Evolutionary conservation across 2,329 filamentous ascomycete genomes (phyloP), one percentile per base, ranked within the genome.

Genomic region (Pestalotiopsis sp.): DNA sequence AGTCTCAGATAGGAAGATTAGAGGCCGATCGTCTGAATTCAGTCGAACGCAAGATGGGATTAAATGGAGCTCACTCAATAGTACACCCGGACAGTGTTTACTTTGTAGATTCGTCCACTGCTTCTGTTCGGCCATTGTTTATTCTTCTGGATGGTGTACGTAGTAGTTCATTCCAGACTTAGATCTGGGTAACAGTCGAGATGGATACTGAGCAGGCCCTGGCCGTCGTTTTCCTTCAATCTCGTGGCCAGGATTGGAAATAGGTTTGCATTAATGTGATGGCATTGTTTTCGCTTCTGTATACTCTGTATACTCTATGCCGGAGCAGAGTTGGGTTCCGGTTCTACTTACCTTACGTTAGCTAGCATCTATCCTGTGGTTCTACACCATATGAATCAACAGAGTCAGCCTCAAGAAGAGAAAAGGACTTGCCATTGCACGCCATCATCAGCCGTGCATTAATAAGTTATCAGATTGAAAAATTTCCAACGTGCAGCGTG

Each of bases 1-100:
- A 17, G 59, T 62, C 59, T 62, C 59, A 62, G 59, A 62, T 62
- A 62, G 59, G 59, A 62, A 62, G 31, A n/a, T n/a, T n/a, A 62
- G 59, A 31, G 59, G 59, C n/a, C 25, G 31, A 39, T 38, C 31
- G 14, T 36, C 59, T 62, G 31, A 39, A 36, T 20, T 27, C 27
- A 39, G 36, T 62, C 36, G 31, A 20, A 23, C 31, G 31, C 27
- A 62, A 27, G 25, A 25, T 17, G 45, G 17, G 20, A n/a, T 45
- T 52, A 52, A 52, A 17, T 52, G 45, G 45, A 23, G 45, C 45
- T n/a, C 17, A 9, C 45, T 52, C 45, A n/a, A 52, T 52, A 52
- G 45, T 52, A 36, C 31, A 36, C 6, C 31, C 31, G 31, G 31
- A 36, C 31, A 36, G 6, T 36, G 31, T 36, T 36, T 36, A n/a